These are phyloP conservation scores for Fusarium brachygibbosum DNA, from an alignment of 2,329 filamentous ascomycete genomes.

Conservation along the genomic window DNA sequence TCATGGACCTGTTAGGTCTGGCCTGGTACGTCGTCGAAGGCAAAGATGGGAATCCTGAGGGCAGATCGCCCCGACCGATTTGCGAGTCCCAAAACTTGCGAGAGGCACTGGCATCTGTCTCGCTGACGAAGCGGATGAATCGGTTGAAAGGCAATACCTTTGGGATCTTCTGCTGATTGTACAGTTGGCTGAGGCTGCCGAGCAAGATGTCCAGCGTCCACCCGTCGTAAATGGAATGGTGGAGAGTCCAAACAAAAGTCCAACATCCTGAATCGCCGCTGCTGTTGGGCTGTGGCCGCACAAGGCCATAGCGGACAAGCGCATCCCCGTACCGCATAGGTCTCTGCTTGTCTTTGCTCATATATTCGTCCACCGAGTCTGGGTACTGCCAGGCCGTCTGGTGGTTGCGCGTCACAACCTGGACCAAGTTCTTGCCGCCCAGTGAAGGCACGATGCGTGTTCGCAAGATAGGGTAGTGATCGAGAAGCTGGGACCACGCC, in stretches of 20 bases:
- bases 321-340: conserved; percentile 15
- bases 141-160: conserved; percentile 14
- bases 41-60: conserved; percentile 18
- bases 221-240: conserved; percentile 15
- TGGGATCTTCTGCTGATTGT: conserved; percentile 16
- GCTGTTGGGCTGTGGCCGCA: conserved; percentile 7
- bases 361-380: conserved; percentile 13
- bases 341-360: conserved; percentile 15
- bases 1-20: conserved; percentile 14
- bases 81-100: conserved; percentile 15
- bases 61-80: conserved; percentile 13
- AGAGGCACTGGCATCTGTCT: conserved; percentile 17
- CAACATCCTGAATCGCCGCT: conserved; percentile 14
- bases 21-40: conserved; percentile 13
- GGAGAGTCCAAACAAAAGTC: conserved; percentile 15
- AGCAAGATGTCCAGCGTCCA: conserved; percentile 17
- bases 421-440: conserved; percentile 11
- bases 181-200: conserved; percentile 15
- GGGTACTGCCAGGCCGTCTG: conserved; percentile 13
- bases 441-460: conserved; percentile 16
- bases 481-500: conserved; percentile 16
- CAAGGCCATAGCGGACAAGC: conserved; percentile 12
- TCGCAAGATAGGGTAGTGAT: conserved; percentile 18
- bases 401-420: conserved; percentile 13
- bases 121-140: conserved; percentile 15